Evolutionary conservation across 169 alveolate species (phyloP).

Genomic region (Eimeria praecox): DNA sequence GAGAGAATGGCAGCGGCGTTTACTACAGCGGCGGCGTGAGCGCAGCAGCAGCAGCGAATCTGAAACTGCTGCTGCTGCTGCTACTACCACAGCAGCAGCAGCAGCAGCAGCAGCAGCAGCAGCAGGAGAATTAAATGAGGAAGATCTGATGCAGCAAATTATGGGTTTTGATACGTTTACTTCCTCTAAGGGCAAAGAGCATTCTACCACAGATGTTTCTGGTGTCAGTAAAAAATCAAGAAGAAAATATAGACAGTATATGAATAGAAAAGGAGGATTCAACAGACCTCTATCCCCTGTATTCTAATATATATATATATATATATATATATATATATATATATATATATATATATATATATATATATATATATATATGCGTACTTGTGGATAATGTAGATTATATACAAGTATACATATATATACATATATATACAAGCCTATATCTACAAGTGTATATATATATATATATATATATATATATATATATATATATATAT

Average conservation of each 20-base stretch:
- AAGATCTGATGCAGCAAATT: slow-evolving; percentile 87
- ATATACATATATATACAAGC: no score
- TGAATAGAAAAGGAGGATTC: slow-evolving; percentile 97
- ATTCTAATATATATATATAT: slow-evolving; percentile 68
- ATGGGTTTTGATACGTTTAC: slow-evolving; percentile 91
- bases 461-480: background rate
- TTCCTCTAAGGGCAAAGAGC: slow-evolving; percentile 90
- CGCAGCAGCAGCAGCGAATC: slow-evolving; percentile 4
- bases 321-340: no score
- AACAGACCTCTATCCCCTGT: slow-evolving; percentile 95
- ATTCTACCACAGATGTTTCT: slow-evolving; percentile 89
- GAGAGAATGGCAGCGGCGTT: slow-evolving; percentile 28
- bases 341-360: no score
- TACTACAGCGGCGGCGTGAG: background rate
- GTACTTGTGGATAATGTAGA: background rate
- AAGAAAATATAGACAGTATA: slow-evolving; percentile 95
- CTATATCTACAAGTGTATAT: no score
- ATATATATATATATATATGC: no score
- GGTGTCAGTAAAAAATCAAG: slow-evolving; percentile 91
- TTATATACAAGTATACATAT: background rate
- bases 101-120: no score
- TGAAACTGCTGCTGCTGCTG: slow-evolving; percentile 23
- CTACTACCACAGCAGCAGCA: background rate
- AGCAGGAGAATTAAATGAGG: slow-evolving; percentile 75
- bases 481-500: background rate